These are phyloP conservation scores for Glycine soja DNA, from an alignment of 306 rosid genomes.

Conservation along the genomic window DNA sequence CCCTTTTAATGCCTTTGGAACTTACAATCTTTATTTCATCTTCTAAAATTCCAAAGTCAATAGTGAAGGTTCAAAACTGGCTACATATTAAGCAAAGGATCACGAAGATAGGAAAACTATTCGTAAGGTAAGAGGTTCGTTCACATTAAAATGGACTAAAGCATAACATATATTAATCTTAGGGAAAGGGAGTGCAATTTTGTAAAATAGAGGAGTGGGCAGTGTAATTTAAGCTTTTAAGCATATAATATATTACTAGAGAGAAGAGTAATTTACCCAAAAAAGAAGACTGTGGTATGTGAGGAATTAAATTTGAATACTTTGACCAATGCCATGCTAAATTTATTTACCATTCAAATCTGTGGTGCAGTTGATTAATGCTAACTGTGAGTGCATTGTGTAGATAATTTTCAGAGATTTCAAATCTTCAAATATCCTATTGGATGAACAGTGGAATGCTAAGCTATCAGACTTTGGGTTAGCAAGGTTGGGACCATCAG, in stretches of 20 bases:
- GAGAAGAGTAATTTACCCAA: not conserved
- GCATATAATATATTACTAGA: not conserved
- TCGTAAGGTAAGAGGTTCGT: not conserved
- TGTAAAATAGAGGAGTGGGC: not conserved
- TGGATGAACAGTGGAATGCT: constrained; percentile 95
- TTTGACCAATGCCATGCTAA: not conserved
- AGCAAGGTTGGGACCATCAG: constrained; percentile 95
- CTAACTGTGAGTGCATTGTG: constrained; percentile 28
- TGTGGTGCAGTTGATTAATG: constrained; percentile 35
- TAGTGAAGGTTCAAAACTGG: not conserved
- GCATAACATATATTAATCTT: not conserved
- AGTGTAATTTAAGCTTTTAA: not conserved
- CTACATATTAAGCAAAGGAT: not conserved
- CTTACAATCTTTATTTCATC: constrained; percentile 9
- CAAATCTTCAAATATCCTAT: constrained; percentile 93
- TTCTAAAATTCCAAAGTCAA: not conserved
- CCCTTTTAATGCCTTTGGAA: not conserved
- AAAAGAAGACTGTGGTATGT: not conserved
- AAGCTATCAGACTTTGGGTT: constrained; percentile 97
- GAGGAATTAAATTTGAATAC: constrained; percentile 32
- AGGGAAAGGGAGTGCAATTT: not conserved
- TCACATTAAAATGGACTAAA: not conserved
- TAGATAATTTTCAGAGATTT: constrained; percentile 98
- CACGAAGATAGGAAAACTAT: not conserved
- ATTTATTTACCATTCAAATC: constrained; percentile 18